phyloP scores from a whole-genome alignment of 2,329 filamentous ascomycete genomes.

The Fusarium subtropicale region DNA sequence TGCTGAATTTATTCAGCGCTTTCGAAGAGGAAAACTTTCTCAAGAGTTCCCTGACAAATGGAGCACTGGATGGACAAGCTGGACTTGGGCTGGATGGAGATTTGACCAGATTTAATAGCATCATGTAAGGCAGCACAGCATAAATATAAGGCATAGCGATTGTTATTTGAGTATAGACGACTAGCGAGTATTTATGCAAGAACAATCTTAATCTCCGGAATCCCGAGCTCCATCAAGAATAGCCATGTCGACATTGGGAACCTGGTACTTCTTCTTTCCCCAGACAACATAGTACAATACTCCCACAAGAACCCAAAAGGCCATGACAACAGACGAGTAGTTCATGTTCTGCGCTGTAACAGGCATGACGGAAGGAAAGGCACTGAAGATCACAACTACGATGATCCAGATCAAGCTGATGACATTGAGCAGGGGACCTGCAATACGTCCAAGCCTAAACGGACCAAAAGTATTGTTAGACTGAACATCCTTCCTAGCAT shows the following conservation, averaged over 20 bases:
- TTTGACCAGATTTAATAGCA: not conserved
- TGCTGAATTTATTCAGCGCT: conserved; percentile 15
- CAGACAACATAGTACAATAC: conserved; percentile 49
- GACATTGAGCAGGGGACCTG: conserved; percentile 54
- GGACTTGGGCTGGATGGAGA: not conserved
- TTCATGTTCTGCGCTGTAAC: conserved; percentile 60
- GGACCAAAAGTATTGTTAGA: conserved; percentile 35
- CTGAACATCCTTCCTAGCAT: conserved; percentile 49
- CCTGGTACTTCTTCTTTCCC: conserved; percentile 46
- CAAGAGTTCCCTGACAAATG: not conserved
- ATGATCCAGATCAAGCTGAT: conserved; percentile 58
- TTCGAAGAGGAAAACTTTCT: not conserved
- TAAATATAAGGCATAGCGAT: not conserved
- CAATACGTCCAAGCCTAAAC: conserved; percentile 48
- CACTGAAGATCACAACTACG: conserved; percentile 59
- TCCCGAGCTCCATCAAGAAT: not conserved
- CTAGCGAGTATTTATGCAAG: not conserved
- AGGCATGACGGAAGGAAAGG: conserved; percentile 56
- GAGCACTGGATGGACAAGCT: not conserved
- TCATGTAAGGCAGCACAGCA: not conserved
- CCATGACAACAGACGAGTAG: conserved; percentile 58
- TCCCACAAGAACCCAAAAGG: conserved; percentile 54
- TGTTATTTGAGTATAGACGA: fast-evolving
- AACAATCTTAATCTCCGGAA: not conserved
- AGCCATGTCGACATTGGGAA: conserved; percentile 14